phyloP scores from a whole-genome alignment of 495 filamentous ascomycete genomes.

The Xylaria intraflava region DNA sequence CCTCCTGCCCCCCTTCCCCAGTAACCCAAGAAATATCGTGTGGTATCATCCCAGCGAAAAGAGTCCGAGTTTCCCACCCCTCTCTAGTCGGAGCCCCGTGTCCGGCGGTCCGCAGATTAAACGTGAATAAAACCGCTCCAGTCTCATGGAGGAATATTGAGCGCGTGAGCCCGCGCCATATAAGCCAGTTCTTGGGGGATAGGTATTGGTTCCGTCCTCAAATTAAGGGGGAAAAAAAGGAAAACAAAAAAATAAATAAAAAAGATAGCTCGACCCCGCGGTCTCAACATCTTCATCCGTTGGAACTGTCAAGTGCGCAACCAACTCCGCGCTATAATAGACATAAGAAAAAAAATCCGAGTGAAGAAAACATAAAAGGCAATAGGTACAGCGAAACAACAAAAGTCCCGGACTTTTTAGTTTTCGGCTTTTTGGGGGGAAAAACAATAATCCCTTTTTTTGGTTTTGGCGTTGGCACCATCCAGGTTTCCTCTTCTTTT shows the following conservation, averaged over 20 bases:
- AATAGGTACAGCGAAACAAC: constrained; percentile 22
- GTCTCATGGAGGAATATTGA: constrained; percentile 4
- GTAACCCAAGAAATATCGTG: constrained; percentile 14
- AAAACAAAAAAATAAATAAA: background rate
- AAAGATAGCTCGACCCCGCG: constrained; percentile 13
- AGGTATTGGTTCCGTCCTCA: constrained; percentile 19
- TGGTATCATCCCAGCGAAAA: constrained; percentile 35
- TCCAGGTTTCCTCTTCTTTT: constrained; percentile 1
- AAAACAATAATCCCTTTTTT: no score
- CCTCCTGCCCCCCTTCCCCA: background rate
- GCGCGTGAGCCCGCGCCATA: constrained; percentile 11
- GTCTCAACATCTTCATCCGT: constrained; percentile 11
- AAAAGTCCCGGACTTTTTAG: constrained; percentile 10
- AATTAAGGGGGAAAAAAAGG: background rate
- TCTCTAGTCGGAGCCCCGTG: constrained; percentile 17
- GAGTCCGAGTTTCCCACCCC: constrained; percentile 10
- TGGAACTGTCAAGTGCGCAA: constrained; percentile 20
- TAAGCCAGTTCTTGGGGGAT: constrained; percentile 18
- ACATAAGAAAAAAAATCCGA: constrained; percentile 15
- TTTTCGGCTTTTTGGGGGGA: background rate
- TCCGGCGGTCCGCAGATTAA: constrained; percentile 21
- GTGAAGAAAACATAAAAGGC: constrained; percentile 10
- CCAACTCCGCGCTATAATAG: constrained; percentile 30
- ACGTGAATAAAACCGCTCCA: constrained; percentile 20
- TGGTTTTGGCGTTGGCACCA: no score